phyloP scores from a whole-genome alignment of 2,329 filamentous ascomycete species.

The Laburnicola sp. region DNA sequence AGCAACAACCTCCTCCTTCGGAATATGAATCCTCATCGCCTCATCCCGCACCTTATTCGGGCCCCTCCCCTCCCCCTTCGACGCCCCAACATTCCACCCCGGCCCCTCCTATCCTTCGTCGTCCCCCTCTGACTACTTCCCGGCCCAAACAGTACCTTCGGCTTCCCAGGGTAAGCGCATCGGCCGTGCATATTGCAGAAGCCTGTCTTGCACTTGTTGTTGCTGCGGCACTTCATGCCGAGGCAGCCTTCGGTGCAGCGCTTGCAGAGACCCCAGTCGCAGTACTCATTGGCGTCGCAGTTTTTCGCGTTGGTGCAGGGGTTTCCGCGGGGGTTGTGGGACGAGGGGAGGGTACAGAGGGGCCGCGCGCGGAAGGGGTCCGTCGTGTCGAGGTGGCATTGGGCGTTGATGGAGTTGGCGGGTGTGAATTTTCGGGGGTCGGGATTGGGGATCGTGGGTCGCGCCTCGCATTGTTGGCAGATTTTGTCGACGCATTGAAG shows the following conservation, averaged over 20 bases:
- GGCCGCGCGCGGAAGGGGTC: constrained; percentile 17
- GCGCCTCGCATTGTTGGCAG: constrained; percentile 25
- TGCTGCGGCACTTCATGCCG: constrained; percentile 29
- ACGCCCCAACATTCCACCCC: constrained; percentile 21
- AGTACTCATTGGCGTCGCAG: constrained; percentile 33
- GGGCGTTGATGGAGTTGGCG: constrained; percentile 11
- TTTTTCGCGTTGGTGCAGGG: constrained; percentile 30
- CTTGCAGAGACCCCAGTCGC: constrained; percentile 34
- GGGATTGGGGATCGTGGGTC: constrained; percentile 18
- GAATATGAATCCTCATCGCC: constrained; percentile 33
- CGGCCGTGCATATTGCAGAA: constrained; percentile 34
- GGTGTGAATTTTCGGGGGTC: constrained; percentile 5
- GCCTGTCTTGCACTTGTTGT: constrained; percentile 38
- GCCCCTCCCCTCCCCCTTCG: constrained; percentile 28
- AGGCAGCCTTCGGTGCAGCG: constrained; percentile 31
- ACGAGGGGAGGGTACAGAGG: constrained; percentile 2
- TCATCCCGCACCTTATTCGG: constrained; percentile 38
- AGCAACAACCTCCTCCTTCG: constrained; percentile 23
- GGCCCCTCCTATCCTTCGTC: constrained; percentile 18
- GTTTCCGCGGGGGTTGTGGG: constrained; percentile 14
- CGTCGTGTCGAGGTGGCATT: constrained; percentile 24
- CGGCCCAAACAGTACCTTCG: constrained; percentile 27
- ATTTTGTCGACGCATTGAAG: constrained; percentile 25
- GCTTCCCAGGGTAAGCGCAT: constrained; percentile 33
- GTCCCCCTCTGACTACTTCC: constrained; percentile 19